A percentile compares a stretch with the other conserved stretches of the same genome.
Conservation (phyloP, 768 basidiomycete genomes). For the Termitomyces sp. region DNA sequence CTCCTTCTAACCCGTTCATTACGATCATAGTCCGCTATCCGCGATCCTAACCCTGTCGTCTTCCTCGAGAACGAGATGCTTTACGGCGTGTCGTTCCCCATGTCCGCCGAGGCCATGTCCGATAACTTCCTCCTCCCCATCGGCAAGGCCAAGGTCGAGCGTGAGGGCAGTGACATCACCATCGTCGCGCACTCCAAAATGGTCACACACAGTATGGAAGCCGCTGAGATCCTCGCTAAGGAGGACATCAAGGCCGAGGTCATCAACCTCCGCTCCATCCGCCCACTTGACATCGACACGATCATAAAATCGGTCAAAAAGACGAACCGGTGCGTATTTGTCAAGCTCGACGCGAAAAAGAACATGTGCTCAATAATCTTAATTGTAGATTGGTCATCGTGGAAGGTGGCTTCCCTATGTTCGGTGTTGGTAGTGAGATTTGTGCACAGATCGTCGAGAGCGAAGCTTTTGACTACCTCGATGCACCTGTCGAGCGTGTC, state of each 20-base stretch:
- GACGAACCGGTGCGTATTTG: slow-evolving; percentile 73
- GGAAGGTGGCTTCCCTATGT: slow-evolving; percentile 98
- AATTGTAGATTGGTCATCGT: slow-evolving; percentile 74
- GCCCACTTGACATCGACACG: slow-evolving; percentile 96
- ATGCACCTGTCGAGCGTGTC: slow-evolving; percentile 95
- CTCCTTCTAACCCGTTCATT: background rate
- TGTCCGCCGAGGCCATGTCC: slow-evolving; percentile 92
- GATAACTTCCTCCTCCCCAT: slow-evolving; percentile 94
- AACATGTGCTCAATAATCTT: background rate
- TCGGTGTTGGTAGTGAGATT: slow-evolving; percentile 98
- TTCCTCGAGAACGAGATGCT: slow-evolving; percentile 99
- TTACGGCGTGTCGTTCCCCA: slow-evolving; percentile 96
- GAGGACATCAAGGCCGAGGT: slow-evolving; percentile 98
- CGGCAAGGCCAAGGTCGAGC: slow-evolving; percentile 96
- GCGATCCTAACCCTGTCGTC: slow-evolving; percentile 97
- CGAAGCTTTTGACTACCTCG: slow-evolving; percentile 97
- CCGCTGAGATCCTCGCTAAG: slow-evolving; percentile 88
- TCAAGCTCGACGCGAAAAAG: background rate
- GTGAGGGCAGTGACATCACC: slow-evolving; percentile 88
- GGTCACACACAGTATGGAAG: slow-evolving; percentile 93
- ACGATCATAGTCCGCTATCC: slow-evolving; percentile 73
- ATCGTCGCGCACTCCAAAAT: slow-evolving; percentile 98
- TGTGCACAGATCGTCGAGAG: slow-evolving; percentile 97
- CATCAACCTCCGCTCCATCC: slow-evolving; percentile 93
- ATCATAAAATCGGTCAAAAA: slow-evolving; percentile 98